A percentile compares a stretch with the other conserved stretches of the same genome.
Evolutionary conservation across 805 yeast species (phyloP).

Genomic region (Suhomyces canberraensis): DNA sequence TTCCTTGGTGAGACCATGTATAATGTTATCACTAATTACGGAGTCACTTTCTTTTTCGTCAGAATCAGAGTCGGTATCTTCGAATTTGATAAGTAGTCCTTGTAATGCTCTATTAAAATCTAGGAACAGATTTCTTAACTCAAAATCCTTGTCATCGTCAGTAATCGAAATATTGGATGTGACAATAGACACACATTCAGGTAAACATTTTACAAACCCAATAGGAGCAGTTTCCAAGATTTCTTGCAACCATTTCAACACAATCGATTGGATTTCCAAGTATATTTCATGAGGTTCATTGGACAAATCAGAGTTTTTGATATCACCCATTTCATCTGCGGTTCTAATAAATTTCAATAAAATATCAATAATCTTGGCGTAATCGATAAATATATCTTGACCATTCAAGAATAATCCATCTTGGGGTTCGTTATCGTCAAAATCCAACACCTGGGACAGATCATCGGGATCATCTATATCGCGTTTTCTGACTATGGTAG

Average conservation of each 20-base stretch:
- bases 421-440: background rate
- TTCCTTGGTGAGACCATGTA: conserved; percentile 42
- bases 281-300: conserved; percentile 37
- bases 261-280: conserved; percentile 69
- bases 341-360: conserved; percentile 76
- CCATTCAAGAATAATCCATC: conserved; percentile 28
- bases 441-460: conserved; percentile 1
- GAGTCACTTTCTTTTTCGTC: conserved; percentile 16
- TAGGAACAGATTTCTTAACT: conserved; percentile 34
- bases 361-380: conserved; percentile 75
- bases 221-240: conserved; percentile 71
- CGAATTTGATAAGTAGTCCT: conserved; percentile 28
- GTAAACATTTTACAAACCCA: conserved; percentile 69
- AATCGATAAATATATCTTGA: conserved; percentile 80
- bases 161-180: conserved; percentile 41
- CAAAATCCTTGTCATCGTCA: conserved; percentile 35
- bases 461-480: background rate
- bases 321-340: conserved; percentile 25
- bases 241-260: conserved; percentile 77
- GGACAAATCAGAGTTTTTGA: conserved; percentile 18
- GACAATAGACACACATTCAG: conserved; percentile 69
- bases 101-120: conserved; percentile 34
- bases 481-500: conserved; percentile 20
- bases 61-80: conserved; percentile 19
- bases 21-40: conserved; percentile 50